Base-by-base conservation (phyloP, 208 protist genomes). In the Leishmania arabica region DNA sequence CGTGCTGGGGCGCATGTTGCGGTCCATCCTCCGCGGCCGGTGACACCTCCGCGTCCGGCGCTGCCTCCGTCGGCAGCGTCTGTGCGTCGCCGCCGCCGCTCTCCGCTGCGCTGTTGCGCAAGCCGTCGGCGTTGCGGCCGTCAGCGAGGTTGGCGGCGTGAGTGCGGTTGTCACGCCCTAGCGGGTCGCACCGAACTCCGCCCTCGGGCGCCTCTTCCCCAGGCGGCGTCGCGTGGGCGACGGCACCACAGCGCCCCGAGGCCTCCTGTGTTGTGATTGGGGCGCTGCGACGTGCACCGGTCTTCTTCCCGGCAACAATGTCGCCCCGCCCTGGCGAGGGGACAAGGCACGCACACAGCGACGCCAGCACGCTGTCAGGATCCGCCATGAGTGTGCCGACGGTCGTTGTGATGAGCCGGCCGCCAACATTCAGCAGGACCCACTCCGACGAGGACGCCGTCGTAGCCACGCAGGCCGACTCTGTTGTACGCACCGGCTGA, bases 391-490 rank as follows among this genome's bases (percentile, higher is more conserved):
- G 89, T 34, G 94, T 97, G 3, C 91, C 68, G 1, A 95, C 56
- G 21, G 93, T 98, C 21, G 95, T 96, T 7, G 85, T 93, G 87
- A 98, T 92, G 47, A 86, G 73, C 24, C 84, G 85, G 3, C 95
- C 95, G 56, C 95, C 93, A 24, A 98, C 93, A 81, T 94, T 93
- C 69, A 98, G 82, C 56, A 86, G 82, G 51, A 96, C 93, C 92
- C 92, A 97, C 21, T 95, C 90, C 7, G 68, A 27, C 1, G 85
- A 62, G 4, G 87, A 89, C 15, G 72, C 72, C 40, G 86, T 87
- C 15, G 56, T 53, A 27, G 58, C 65, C 17, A 64, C 37, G 77
- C 86, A 90, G 47, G 86, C 77, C 31, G 84, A 80, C 72, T 70
- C 72, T 21, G 75, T 19, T 27, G 69, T 60, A 13, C 77, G 76